phyloP scores from a whole-genome alignment of 1,284 basidiomycete genomes.

The Amylostereum areolatum region DNA sequence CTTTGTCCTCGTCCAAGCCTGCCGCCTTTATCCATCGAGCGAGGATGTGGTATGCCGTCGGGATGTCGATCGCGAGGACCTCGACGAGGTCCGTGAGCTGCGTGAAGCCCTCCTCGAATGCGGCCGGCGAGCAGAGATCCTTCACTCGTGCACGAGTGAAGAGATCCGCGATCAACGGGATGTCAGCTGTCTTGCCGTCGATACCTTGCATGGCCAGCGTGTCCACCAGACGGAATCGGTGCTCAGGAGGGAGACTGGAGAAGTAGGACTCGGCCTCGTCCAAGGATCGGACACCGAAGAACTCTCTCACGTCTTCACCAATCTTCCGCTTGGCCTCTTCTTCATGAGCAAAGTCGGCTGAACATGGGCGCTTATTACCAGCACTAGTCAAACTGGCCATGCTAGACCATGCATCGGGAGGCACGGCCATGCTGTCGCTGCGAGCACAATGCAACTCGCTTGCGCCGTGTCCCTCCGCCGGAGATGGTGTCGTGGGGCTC shows the following conservation, averaged over 20 bases:
- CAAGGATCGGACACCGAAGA: slow-evolving; percentile 71
- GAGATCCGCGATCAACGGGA: slow-evolving; percentile 68
- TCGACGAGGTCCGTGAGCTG: slow-evolving; percentile 66
- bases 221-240: slow-evolving; percentile 66
- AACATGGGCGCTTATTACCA: slow-evolving; percentile 15
- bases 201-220: slow-evolving; percentile 67
- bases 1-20: slow-evolving; percentile 48
- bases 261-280: slow-evolving; percentile 87
- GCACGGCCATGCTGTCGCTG: slow-evolving; percentile 24
- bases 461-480: slow-evolving; percentile 42
- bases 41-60: slow-evolving; percentile 76
- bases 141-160: slow-evolving; percentile 53
- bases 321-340: slow-evolving; percentile 76
- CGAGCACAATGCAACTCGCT: slow-evolving; percentile 46
- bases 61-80: slow-evolving; percentile 70
- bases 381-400: slow-evolving; percentile 66
- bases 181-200: slow-evolving; percentile 83
- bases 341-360: slow-evolving; percentile 56
- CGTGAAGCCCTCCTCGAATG: slow-evolving; percentile 50
- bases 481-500: slow-evolving; percentile 43
- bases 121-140: slow-evolving; percentile 43
- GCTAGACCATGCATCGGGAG: slow-evolving; percentile 42
- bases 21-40: slow-evolving; percentile 69
- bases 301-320: slow-evolving; percentile 72
- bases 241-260: slow-evolving; percentile 56